Evolutionary conservation across 768 basidiomycete genomes (phyloP), one percentile per base, ranked within the genome.

Genomic region (Serendipita sp.): DNA sequence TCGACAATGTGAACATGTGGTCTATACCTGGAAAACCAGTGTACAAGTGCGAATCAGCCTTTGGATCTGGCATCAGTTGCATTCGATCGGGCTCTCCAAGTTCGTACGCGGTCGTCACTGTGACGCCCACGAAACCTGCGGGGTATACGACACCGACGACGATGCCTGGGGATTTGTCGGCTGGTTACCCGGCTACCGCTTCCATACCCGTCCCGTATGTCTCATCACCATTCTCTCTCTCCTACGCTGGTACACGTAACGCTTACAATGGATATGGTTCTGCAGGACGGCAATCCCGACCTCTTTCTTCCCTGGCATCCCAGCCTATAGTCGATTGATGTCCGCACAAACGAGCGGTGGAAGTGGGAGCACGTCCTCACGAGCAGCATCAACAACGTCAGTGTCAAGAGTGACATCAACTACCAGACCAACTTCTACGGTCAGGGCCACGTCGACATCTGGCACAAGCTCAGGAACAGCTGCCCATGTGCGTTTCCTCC

Each of bases 1-100:
- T 72, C 34, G 42, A 34, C 42, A 68, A 72, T 65, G 71, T 72
- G 5, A 67, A 70, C 66, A 67, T 72, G 65, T 72, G 70, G 69
- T 68, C 68, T 16, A 51, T 64, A 42, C 69, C 69, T 14, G 62
- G 66, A 63, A 61, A 66, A 65, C 70, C 68, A 13, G 62, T 67
- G 30, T 63, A 67, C 65, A 69, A 69, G 50, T 72, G 71, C 66
- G 67, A 68, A 56, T 68, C 66, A 56, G 71, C 71, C n/a, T 72
- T 68, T 63, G 71, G 71, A 3, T 45, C 64, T 13, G 71, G 71
- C 26, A 28, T 53, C 4, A 38, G 65, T 38, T 71, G 71, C 62
- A 63, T 71, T 62, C 64, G 65, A 61, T 65, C 66, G 33, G 67
- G 69, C 30, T 66, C 64, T 22, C 61, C 65, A 45, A 62, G 66